These are phyloP conservation scores for Arthrocladium fulminans DNA, from an alignment of 2,329 filamentous ascomycete genomes.

Conservation along the genomic window DNA sequence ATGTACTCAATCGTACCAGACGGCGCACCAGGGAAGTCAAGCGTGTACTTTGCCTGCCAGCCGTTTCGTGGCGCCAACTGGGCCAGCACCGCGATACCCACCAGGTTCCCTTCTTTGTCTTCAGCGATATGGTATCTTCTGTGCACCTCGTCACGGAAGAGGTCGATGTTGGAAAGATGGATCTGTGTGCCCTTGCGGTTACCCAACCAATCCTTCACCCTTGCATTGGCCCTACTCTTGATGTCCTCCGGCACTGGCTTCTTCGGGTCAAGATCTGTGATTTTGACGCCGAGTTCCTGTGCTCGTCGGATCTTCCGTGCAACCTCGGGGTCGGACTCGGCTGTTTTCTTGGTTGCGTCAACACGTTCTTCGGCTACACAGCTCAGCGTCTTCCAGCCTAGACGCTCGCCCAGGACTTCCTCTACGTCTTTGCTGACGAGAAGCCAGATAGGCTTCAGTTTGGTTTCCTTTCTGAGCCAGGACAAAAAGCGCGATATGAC, in stretches of 20 bases:
- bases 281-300: conserved; percentile 74
- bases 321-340: conserved; percentile 56
- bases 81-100: conserved; percentile 71
- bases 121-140: conserved; percentile 77
- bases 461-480: conserved; percentile 61
- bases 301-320: conserved; percentile 70
- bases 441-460: conserved; percentile 78
- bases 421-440: conserved; percentile 72
- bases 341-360: conserved; percentile 60
- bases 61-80: conserved; percentile 72
- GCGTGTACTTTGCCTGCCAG: conserved; percentile 92
- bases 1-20: conserved; percentile 79
- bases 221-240: conserved; percentile 58
- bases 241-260: conserved; percentile 57
- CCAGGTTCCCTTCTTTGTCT: conserved; percentile 62
- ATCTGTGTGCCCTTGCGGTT: conserved; percentile 77
- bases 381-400: conserved; percentile 81
- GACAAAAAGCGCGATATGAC: conserved; percentile 67
- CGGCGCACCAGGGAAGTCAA: conserved; percentile 83
- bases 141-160: conserved; percentile 77
- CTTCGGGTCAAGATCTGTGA: conserved; percentile 62
- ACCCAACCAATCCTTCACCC: conserved; percentile 70
- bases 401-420: conserved; percentile 66
- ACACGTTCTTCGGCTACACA: conserved; percentile 85
- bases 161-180: conserved; percentile 79